Evolutionary conservation across 352 stramenopile genomes (phyloP), one percentile per base, ranked within the genome.

Genomic region (Globisporangium irregulare): DNA sequence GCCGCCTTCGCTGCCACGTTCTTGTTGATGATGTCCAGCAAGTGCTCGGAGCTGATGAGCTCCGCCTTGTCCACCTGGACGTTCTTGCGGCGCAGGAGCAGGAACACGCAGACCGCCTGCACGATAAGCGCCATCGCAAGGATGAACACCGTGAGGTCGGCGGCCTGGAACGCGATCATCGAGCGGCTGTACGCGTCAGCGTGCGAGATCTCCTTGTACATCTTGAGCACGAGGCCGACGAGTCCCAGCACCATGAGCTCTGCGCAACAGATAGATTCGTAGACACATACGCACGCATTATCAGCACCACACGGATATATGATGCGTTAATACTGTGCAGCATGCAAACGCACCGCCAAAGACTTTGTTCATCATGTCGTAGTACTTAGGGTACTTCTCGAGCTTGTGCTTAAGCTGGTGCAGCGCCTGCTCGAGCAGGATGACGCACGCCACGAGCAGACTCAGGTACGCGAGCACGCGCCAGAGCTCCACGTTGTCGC

Each of bases 321-420:
- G 29, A 32, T 32, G 7, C 29, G 29, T 32, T 32, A 32, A 32
- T 32, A 32, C 29, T 32, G 29, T 32, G 29, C 29, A 32, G 4
- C 6, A 56, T 15, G 20, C 0, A 15, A 2, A 56, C 64, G 64
- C 34, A 60, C 64, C 64, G 9, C 75, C 62, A 62, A 80, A 90
- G 8, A 73, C 75, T 59, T 91, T 91, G 25, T 75, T 82, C 34
- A 90, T 70, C 74, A 92, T 92, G 48, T 90, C 77, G 59, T 87
- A 66, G 62, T 89, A 92, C 71, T 90, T 92, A 53, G 78, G 77
- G 63, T 80, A 86, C 34, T 64, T 69, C 1, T 75, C 61, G n/a
- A 89, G 64, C 51, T 82, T 72, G 64, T 88, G 77, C 46, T 82
- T 75, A 6, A 89, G 67, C n/a, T 67, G 43, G 55, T 92, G 81